Evolutionary conservation across 1,284 basidiomycete genomes (phyloP).

Genomic region (Abortiporus biennis): DNA sequence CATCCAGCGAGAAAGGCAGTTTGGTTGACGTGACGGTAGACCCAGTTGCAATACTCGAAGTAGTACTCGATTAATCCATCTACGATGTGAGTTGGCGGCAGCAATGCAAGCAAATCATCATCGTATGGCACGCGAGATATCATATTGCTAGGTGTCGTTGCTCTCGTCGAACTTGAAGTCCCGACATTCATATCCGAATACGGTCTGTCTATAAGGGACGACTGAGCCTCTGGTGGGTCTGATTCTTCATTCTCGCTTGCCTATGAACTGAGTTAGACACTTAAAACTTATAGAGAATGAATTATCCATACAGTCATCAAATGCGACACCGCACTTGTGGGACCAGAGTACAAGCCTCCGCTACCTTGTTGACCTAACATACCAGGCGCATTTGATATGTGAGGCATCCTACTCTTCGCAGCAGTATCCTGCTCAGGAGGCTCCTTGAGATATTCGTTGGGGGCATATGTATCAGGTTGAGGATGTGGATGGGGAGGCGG

Average conservation of each 20-base stretch:
- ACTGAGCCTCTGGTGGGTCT: slow-evolving; percentile 35
- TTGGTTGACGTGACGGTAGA: slow-evolving; percentile 71
- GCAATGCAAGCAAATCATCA: slow-evolving; percentile 59
- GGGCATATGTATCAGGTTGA: neutral
- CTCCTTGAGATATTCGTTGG: slow-evolving; percentile 2
- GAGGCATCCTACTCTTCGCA: slow-evolving; percentile 15
- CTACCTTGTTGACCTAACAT: slow-evolving; percentile 57
- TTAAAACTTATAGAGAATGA: slow-evolving; percentile 10
- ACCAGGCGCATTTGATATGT: slow-evolving; percentile 49
- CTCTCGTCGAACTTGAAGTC: slow-evolving; percentile 18
- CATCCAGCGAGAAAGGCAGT: slow-evolving; percentile 54
- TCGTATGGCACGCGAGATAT: slow-evolving; percentile 31
- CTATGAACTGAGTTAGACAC: slow-evolving; percentile 12
- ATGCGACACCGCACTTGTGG: slow-evolving; percentile 65
- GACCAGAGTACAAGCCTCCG: slow-evolving; percentile 66
- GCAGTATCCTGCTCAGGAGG: neutral
- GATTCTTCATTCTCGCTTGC: slow-evolving; percentile 33
- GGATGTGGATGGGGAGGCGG: neutral
- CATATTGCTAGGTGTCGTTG: slow-evolving; percentile 20
- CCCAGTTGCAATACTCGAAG: slow-evolving; percentile 82
- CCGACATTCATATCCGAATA: slow-evolving; percentile 2
- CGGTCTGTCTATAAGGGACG: neutral
- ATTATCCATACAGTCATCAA: slow-evolving; percentile 46
- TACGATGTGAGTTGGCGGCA: slow-evolving; percentile 60
- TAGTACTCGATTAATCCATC: slow-evolving; percentile 70